phyloP scores from a whole-genome alignment of 1,284 basidiomycete genomes.

The Trametes polyzona region DNA sequence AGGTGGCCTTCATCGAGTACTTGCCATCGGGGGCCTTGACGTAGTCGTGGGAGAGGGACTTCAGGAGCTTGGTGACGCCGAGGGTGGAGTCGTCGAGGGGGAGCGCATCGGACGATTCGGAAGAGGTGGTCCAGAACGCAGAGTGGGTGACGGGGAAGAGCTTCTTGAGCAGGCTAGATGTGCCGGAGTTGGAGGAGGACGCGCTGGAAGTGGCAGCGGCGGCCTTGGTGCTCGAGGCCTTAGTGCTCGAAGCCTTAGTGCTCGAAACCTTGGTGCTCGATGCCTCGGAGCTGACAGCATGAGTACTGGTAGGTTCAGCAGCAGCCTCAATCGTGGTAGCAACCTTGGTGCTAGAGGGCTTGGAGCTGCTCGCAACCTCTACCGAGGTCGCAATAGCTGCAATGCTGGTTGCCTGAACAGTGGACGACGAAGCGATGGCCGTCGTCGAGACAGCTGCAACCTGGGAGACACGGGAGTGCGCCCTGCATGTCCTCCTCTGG shows the following conservation, averaged over 20 bases:
- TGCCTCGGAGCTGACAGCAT: conserved; percentile 2
- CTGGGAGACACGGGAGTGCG: not conserved
- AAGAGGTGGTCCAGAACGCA: conserved; percentile 47
- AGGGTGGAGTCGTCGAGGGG: conserved; percentile 50
- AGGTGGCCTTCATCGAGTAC: conserved; percentile 54
- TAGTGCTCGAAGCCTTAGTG: conserved; percentile 20
- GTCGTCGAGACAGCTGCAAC: conserved; percentile 4
- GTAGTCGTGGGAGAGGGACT: conserved; percentile 44
- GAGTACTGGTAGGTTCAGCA: conserved; percentile 15
- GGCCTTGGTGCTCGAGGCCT: conserved; percentile 11
- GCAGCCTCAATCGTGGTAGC: not conserved
- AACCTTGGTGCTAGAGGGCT: not conserved
- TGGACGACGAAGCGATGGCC: not conserved
- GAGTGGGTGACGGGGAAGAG: conserved; percentile 48
- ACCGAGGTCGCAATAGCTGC: conserved; percentile 2
- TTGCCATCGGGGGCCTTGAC: conserved; percentile 51
- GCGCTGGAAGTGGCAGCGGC: conserved; percentile 7
- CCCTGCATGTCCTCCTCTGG: conserved; percentile 18
- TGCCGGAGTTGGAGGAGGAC: not conserved
- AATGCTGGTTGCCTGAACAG: conserved; percentile 3
- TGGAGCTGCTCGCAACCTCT: conserved; percentile 1
- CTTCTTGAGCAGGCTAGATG: conserved; percentile 29
- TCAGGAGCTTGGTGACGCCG: conserved; percentile 43
- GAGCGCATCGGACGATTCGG: conserved; percentile 37
- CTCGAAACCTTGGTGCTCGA: conserved; percentile 4